Conservation (phyloP, 1,139 yeast genomes). For the Wickerhamiella pararugosa region DNA sequence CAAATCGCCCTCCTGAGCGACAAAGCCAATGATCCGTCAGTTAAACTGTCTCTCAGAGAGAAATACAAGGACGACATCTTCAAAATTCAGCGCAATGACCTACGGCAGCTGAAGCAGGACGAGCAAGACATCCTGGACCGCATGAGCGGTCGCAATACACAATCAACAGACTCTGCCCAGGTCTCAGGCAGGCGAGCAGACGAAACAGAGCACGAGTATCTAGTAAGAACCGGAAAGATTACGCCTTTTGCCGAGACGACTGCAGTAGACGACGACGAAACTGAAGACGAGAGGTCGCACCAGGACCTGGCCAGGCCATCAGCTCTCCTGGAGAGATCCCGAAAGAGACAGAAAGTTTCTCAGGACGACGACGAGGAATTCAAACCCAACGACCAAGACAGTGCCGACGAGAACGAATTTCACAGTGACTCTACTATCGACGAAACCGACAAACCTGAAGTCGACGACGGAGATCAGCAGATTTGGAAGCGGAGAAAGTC, state of each 20-base stretch:
- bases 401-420: slow-evolving; percentile 4
- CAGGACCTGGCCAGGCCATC: slow-evolving; percentile 16
- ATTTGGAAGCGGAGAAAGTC: slow-evolving; percentile 43
- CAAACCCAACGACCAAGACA: slow-evolving; percentile 18
- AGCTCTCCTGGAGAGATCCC: slow-evolving; percentile 11
- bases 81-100: slow-evolving; percentile 36
- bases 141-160: slow-evolving; percentile 24
- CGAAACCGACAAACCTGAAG: slow-evolving; percentile 14
- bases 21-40: slow-evolving; percentile 36
- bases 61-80: slow-evolving; percentile 40
- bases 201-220: slow-evolving; percentile 64
- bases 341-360: slow-evolving; percentile 13
- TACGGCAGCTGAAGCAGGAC: slow-evolving; percentile 42
- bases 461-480: slow-evolving; percentile 10
- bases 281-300: slow-evolving; percentile 2
- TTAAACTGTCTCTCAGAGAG: slow-evolving; percentile 53
- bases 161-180: slow-evolving; percentile 6
- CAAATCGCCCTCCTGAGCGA: slow-evolving; percentile 35
- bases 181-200: slow-evolving; percentile 32
- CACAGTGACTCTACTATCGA: slow-evolving; percentile 5
- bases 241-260: slow-evolving; percentile 71
- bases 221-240: slow-evolving; percentile 78
- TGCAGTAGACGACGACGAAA: not conserved
- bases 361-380: slow-evolving; percentile 19
- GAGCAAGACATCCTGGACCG: slow-evolving; percentile 50